These are phyloP conservation scores for Coffea humblotiana DNA, from an alignment of 305 asterid species.

Conservation along the genomic window DNA sequence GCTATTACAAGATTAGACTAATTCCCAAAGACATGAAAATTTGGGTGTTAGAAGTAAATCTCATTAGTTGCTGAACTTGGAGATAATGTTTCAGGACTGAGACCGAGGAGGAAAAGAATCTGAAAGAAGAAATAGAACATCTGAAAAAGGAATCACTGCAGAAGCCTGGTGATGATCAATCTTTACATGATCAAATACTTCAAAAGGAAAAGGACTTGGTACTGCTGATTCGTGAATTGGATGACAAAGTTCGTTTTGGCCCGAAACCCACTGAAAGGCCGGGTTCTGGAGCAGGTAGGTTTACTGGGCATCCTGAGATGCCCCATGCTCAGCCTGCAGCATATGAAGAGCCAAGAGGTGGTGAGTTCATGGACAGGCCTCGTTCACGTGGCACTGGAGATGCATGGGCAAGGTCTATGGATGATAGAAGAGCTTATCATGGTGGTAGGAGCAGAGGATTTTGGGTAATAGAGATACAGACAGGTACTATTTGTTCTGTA, in stretches of 20 bases:
- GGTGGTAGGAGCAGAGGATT: slow-evolving; percentile 82
- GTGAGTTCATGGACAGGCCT: slow-evolving; percentile 69
- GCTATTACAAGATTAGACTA: not conserved
- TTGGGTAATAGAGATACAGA: slow-evolving; percentile 64
- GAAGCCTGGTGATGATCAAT: slow-evolving; percentile 47
- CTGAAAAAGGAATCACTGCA: slow-evolving; percentile 55
- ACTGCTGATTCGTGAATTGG: slow-evolving; percentile 62
- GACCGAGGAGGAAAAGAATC: slow-evolving; percentile 78
- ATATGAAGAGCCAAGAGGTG: slow-evolving; percentile 51
- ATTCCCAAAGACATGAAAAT: too few species aligned
- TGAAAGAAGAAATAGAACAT: slow-evolving; percentile 74
- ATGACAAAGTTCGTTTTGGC: slow-evolving; percentile 77
- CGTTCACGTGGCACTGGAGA: slow-evolving; percentile 72
- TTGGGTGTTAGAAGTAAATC: not conserved
- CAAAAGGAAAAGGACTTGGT: slow-evolving; percentile 71
- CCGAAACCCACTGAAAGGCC: slow-evolving; percentile 74
- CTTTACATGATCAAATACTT: slow-evolving; percentile 44
- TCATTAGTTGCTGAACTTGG: slow-evolving; percentile 23
- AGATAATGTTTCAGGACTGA: slow-evolving; percentile 60
- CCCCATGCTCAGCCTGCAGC: slow-evolving; percentile 57
- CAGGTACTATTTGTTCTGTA: slow-evolving; percentile 48
- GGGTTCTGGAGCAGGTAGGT: slow-evolving; percentile 71
- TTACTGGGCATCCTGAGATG: slow-evolving; percentile 46
- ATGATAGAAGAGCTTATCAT: slow-evolving; percentile 65
- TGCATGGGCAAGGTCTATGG: slow-evolving; percentile 61